phyloP scores from a whole-genome alignment of 352 stramenopile genomes.

The Globisporangium emineosum region DNA sequence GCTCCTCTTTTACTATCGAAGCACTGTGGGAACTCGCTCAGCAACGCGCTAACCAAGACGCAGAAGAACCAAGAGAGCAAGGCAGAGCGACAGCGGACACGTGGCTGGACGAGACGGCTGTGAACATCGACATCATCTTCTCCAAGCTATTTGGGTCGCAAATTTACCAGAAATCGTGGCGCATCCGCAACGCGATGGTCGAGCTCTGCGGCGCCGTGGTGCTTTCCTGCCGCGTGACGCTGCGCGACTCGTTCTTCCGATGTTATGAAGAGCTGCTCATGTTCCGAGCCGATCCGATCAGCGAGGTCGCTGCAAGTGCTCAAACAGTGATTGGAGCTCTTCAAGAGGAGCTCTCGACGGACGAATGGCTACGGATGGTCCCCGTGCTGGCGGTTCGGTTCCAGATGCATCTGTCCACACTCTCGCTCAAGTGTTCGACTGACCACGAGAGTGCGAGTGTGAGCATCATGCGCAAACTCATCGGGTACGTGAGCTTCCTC shows the following conservation, averaged over 20 bases:
- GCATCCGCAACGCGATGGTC: slow-evolving; percentile 57
- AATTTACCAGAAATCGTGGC: slow-evolving; percentile 44
- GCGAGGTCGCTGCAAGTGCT: slow-evolving; percentile 19
- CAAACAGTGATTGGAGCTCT: slow-evolving; percentile 21
- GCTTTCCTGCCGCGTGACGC: slow-evolving; percentile 39
- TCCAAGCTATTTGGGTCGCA: slow-evolving; percentile 51
- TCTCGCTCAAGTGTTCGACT: slow-evolving; percentile 56
- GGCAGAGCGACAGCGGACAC: slow-evolving; percentile 17
- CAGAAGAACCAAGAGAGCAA: not conserved
- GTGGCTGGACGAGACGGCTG: slow-evolving; percentile 51
- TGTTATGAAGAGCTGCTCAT: slow-evolving; percentile 81
- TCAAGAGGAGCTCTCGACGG: slow-evolving; percentile 23
- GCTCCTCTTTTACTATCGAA: slow-evolving; percentile 19
- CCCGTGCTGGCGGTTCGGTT: slow-evolving; percentile 64
- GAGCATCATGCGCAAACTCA: slow-evolving; percentile 60
- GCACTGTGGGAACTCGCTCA: slow-evolving; percentile 6
- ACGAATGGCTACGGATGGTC: slow-evolving; percentile 60
- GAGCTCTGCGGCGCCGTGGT: slow-evolving; percentile 59
- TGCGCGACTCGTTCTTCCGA: slow-evolving; percentile 62
- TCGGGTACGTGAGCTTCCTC: slow-evolving; percentile 65
- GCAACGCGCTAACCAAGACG: slow-evolving; percentile 4
- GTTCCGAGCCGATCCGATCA: slow-evolving; percentile 52
- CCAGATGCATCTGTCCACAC: slow-evolving; percentile 63
- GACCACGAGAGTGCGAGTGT: slow-evolving; percentile 61
- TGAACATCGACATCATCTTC: slow-evolving; percentile 67